These are phyloP conservation scores for Jamesozyma rosinii DNA, from an alignment of 805 yeast genomes.

Conservation along the genomic window DNA sequence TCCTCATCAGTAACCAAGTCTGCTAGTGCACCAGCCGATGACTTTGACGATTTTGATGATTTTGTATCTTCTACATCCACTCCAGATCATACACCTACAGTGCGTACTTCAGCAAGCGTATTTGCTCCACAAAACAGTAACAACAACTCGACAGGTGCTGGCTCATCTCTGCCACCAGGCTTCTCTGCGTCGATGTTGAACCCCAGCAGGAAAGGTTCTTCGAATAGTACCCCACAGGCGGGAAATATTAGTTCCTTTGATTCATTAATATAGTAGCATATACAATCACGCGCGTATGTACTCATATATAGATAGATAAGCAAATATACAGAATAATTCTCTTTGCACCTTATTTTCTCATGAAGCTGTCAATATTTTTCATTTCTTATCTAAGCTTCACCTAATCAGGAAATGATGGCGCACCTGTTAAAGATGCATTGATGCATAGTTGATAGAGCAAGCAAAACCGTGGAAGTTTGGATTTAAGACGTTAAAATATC, in stretches of 20 bases:
- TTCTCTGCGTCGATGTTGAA: constrained; percentile 32
- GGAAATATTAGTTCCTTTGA: background rate
- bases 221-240: background rate
- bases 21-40: background rate
- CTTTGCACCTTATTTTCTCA: no score
- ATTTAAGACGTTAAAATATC: no score
- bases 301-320: background rate
- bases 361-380: no score
- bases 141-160: constrained; percentile 2
- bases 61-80: constrained; percentile 22
- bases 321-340: no score
- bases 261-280: background rate
- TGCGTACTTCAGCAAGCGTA: constrained; percentile 1
- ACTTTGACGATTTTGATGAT: constrained; percentile 25
- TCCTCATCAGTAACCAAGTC: background rate
- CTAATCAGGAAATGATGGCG: no score
- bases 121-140: background rate
- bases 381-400: no score
- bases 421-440: no score
- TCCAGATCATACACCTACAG: constrained; percentile 6
- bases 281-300: background rate
- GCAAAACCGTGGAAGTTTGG: no score
- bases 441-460: no score
- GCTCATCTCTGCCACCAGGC: constrained; percentile 33
- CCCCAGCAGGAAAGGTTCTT: constrained; percentile 20